Evolutionary conservation across 2,329 filamentous ascomycete genomes (phyloP), one percentile per base, ranked within the genome.

Genomic region (Penicillium sp.): DNA sequence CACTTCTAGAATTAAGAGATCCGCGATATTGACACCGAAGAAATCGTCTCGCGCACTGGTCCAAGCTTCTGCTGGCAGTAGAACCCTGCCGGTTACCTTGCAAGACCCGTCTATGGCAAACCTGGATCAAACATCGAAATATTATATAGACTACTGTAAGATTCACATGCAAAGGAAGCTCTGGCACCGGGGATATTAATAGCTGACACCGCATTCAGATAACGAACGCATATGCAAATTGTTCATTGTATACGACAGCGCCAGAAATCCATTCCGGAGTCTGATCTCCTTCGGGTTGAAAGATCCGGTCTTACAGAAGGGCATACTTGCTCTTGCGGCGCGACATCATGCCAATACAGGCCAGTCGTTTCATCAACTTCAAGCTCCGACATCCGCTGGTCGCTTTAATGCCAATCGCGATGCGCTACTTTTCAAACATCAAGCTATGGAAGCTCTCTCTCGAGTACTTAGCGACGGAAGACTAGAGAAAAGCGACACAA

Each of bases 141-240:
- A 46, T 31, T 46, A 40, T 32, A 46, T 50, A 35, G 43, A 50
- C 22, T 47, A 47, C 22, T 46, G 48, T 41, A 41, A 41, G 37
- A 29, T 15, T 13, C 3, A 9, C 7, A 21, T n/a, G 26, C 1
- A 28, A 7, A 24, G 22, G 6, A 31, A 17, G 22, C 3, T n/a
- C 24, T 41, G 7, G 3, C 3, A 9, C 12, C 5, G 17, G n/a
- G n/a, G 10, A 0, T n/a, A 6, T 10, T 12, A 6, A 21, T 31
- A 2, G 35, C 44, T 41, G 3, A 24, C 40, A 21, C 33, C 29
- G 12, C 15, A 19, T n/a, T 24, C 19, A 68, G 66, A 68, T 54
- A 63, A 66, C 37, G 57, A 62, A 10, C 59, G 57, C n/a, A 68
- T 68, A 54, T 68, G 65, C 57, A 61, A 64, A 46, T 52, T 69